Base-by-base conservation (phyloP, 805 yeast genomes). In the Metschnikowia bowlesiae region DNA sequence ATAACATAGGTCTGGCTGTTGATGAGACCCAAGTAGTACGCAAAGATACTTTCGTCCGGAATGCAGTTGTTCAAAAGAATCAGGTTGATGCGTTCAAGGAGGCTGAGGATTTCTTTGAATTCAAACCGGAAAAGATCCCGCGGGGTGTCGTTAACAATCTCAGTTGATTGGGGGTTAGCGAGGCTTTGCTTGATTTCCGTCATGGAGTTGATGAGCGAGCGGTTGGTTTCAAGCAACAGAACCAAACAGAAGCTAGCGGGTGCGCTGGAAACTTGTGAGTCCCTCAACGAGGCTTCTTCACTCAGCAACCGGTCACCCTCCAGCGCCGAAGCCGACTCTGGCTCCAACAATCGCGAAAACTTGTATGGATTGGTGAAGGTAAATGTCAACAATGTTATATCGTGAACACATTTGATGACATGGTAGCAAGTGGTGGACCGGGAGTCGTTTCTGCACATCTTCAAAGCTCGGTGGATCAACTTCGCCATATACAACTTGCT, bases 11-110 rank as follows among this genome's bases (percentile, higher is more conserved):
- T 18, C 22, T 46, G 43, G 9, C 37, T 32, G 4, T 47, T 39
- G 16, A 63, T 53, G 39, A 67, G 60, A 9, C 68, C 61, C 44
- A 69, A 62, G 54, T 68, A 65, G 46, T 57, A 60, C 22, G 67
- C 53, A 62, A 69, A 73, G 16, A 70, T 75, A 48, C 39, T 56
- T n/a, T 44, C 50, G 6, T 55, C 53, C n/a, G 59, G 59, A 29
- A 54, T 53, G 22, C 53, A 42, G 38, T 54, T 56, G 44, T 51
- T 56, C 45, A 54, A 47, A 11, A 56, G 53, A 14, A 51, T 39
- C 40, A 52, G 49, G 29, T 46, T 53, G 31, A 56, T 49, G 34
- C 51, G 46, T 6, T 52, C 49, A 11, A 52, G 54, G n/a, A 43
- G 44, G 33, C 49, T 46, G 50, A 47, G 39, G 32, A 46, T 49